phyloP scores from a whole-genome alignment of 768 basidiomycete species.

The Hemileccinum rubropunctum region DNA sequence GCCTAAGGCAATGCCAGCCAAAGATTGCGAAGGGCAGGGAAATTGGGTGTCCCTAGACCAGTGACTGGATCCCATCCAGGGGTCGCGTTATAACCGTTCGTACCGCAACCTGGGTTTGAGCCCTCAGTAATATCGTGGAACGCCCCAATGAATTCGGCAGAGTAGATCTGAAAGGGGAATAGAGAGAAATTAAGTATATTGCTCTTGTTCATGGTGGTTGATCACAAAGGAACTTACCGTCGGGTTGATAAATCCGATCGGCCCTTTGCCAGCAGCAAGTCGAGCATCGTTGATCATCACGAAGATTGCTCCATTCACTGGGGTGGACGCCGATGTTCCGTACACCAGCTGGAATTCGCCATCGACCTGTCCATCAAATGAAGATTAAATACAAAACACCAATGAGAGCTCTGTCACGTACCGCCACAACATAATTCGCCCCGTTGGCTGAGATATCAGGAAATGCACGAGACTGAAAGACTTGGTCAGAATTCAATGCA shows the following conservation, averaged over 20 bases:
- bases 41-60: constrained; percentile 46
- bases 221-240: constrained; percentile 21
- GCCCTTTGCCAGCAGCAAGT: constrained; percentile 28
- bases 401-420: constrained; percentile 7
- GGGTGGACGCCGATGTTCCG: constrained; percentile 35
- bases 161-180: constrained; percentile 38
- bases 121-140: constrained; percentile 50
- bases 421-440: constrained; percentile 30
- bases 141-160: constrained; percentile 36
- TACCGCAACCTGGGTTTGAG: constrained; percentile 44
- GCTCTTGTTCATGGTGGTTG: background rate
- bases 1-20: constrained; percentile 30
- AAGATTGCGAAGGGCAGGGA: constrained; percentile 36
- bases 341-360: constrained; percentile 23
- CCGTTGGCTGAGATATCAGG: constrained; percentile 39
- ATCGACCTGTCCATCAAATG: constrained; percentile 9
- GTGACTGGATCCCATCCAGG: constrained; percentile 45
- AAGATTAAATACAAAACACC: background rate
- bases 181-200: background rate
- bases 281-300: constrained; percentile 40
- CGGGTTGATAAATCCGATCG: constrained; percentile 45
- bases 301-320: constrained; percentile 33
- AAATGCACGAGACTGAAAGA: constrained; percentile 31
- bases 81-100: constrained; percentile 32
- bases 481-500: constrained; percentile 14